Base-by-base conservation (phyloP, 2,329 filamentous ascomycete genomes). In the Microdochium nivale region DNA sequence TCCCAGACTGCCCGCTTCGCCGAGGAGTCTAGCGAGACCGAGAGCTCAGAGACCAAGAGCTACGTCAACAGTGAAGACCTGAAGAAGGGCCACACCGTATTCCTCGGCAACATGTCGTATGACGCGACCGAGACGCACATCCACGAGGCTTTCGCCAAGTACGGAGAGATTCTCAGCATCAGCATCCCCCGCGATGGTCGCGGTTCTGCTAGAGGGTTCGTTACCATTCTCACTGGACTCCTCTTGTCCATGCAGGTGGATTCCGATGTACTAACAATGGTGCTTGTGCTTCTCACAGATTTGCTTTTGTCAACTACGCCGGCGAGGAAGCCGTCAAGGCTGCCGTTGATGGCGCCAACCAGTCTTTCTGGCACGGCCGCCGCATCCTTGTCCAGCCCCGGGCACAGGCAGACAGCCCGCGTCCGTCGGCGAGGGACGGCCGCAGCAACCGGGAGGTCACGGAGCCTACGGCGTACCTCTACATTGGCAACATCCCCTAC, bases 401-500 rank as follows among this genome's bases (percentile, higher is more conserved):
- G 21, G 56, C 55, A 35, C 24, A 47, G 16, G 49, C 5, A 10
- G 14, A 37, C 14, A 21, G 23, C 37, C 23, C 35, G 16, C 14
- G 13, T 4, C 2, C 50, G 11, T 3, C 46, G 49, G 9, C 3
- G 16, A 5, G 46, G n/a, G n/a, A n/a, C n/a, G n/a, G n/a, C n/a
- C n/a, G n/a, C n/a, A n/a, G n/a, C n/a, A n/a, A n/a, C 25, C 3
- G 1, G 4, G 33, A 21, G 21, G 32, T 21, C 35, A 48, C 9
- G 2, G 50, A 70, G 40, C 83, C 84, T 2, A 78, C 79, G 49
- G 81, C 77, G 62, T 88, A 84, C 1, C 71, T 95, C 32, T 95
- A 87, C 73, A 80, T 96, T 59, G 89, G 90, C 58, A 94, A 94
- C 73, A 82, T 96, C 69, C 84, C 88, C 11, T 94, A 87, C 64